Base-by-base conservation (phyloP, 495 filamentous ascomycete species). In the Annulohypoxylon nitens region DNA sequence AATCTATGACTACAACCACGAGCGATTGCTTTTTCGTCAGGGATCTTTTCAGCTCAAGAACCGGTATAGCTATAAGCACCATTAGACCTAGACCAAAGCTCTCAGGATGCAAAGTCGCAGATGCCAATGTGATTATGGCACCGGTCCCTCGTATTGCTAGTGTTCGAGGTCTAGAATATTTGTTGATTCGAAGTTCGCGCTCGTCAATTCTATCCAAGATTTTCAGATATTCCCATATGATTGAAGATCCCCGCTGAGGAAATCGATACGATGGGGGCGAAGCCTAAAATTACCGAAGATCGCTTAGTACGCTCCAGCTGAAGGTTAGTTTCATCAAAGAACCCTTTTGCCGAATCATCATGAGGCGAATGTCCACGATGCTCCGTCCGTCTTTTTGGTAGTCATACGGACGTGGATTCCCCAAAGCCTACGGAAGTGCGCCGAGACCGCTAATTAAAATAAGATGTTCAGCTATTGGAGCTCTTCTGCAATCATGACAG, bases 351-450 rank as follows among this genome's bases (percentile, higher is more conserved):
- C 69, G 41, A 67, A 67, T 57, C 33, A 43, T 43, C 14, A 9
- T 25, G 37, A 39, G 34, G 25, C 20, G 26, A 64, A 55, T 16
- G 47, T 55, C 47, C 37, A 64, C 43, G 50, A 47, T 55, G 36
- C 18, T 43, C 37, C 25, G 36, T 36, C n/a, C 25, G 45, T 34
- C 20, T 62, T 73, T 48, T 14, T 47, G 37, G 64, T 45, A 51
- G 61, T 69, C 71, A 73, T 64, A 67, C 70, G 61, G 64, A 20
- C 37, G 26, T 50, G 53, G 59, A 61, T 69, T 55, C 60, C 57
- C 26, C 71, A 54, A 47, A 64, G 14, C 14, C 39, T 16, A 48
- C 51, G 23, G 30, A 53, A 50, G 51, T 39, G 18, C 36, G 33
- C 39, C 26, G 34, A 70, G 50, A 8, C 37, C 34, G 33, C 61